Evolutionary conservation across 768 basidiomycete species (phyloP).

Genomic region (Lanmaoa pseudosensibilis): DNA sequence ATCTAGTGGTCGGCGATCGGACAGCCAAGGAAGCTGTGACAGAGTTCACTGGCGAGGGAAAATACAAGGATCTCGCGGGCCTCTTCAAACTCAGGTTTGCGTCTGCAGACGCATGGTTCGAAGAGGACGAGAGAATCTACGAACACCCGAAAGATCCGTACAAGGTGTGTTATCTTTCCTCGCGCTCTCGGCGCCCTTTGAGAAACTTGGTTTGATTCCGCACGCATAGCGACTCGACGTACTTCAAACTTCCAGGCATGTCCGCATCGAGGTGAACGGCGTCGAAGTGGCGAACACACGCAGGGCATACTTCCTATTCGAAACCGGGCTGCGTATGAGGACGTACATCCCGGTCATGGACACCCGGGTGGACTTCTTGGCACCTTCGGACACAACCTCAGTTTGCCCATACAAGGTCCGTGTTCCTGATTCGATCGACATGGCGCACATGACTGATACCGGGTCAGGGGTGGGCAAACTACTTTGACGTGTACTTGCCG

Average conservation of each 20-base stretch:
- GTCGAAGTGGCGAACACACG: constrained; percentile 60
- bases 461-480: constrained; percentile 56
- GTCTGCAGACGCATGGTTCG: constrained; percentile 63
- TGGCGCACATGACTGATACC: neutral
- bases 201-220: neutral
- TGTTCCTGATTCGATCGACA: neutral
- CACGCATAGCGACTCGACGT: constrained; percentile 56
- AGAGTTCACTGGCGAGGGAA: constrained; percentile 28
- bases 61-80: constrained; percentile 42
- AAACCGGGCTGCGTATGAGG: constrained; percentile 55
- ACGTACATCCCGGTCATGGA: constrained; percentile 64
- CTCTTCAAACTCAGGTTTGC: constrained; percentile 50
- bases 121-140: constrained; percentile 64
- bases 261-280: constrained; percentile 61
- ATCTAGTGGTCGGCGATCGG: constrained; percentile 45
- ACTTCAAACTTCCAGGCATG: constrained; percentile 57
- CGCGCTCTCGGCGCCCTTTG: no score
- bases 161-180: constrained; percentile 46
- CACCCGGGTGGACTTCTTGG: constrained; percentile 50
- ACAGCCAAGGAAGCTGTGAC: constrained; percentile 42
- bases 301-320: constrained; percentile 54
- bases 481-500: constrained; percentile 51
- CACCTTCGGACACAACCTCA: constrained; percentile 45
- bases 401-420: constrained; percentile 66
- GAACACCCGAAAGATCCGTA: constrained; percentile 68